Evolutionary conservation across 148 eudicot species (phyloP), one percentile per base, ranked within the genome.

Genomic region (Rheum nobile): DNA sequence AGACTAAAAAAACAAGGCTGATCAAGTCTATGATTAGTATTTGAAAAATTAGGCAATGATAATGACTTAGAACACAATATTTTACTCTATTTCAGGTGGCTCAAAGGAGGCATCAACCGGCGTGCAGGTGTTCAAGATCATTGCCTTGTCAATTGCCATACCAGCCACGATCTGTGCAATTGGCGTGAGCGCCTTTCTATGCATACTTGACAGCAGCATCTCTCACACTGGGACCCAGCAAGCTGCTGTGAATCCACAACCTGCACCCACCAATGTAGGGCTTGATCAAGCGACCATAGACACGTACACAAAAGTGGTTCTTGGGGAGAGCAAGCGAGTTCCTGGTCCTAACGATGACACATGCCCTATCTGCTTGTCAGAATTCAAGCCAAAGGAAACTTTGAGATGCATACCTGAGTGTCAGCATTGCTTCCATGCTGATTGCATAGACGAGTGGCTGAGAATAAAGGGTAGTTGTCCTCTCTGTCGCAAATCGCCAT

Each of bases 381-480:
- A 94, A 16, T 94, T 85, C 74, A 72, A 75, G 0, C 85, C 85
- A 9, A 81, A 85, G 71, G 97, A 93, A 34, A 83, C 77, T 34
- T 50, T 91, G n/a, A 83, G 90, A 78, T 85, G 86, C 81, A 88
- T 91, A 71, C 96, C 97, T 12, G 86, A 83, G 55, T 94, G 98
- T 44, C 76, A 77, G 29, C 98, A 94, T 72, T 94, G 96, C 79
- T 94, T 94, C 74, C 98, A 93, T 78, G 83, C 95, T 13, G 87
- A 89, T 10, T 93, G 97, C 78, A 80, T 93, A n/a, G 97, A 91
- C 32, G 91, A 82, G 79, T 91, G 98, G 98, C 80, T 91, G 21
- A 74, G 77, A 65, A 17, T 82, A 80, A 91, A 84, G 34, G 81
- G 84, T 1, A 81, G 89, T 8, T 94, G 98, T 76, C 98, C 98